Base-by-base conservation (phyloP, 768 basidiomycete species). In the Naganishia onofrii region DNA sequence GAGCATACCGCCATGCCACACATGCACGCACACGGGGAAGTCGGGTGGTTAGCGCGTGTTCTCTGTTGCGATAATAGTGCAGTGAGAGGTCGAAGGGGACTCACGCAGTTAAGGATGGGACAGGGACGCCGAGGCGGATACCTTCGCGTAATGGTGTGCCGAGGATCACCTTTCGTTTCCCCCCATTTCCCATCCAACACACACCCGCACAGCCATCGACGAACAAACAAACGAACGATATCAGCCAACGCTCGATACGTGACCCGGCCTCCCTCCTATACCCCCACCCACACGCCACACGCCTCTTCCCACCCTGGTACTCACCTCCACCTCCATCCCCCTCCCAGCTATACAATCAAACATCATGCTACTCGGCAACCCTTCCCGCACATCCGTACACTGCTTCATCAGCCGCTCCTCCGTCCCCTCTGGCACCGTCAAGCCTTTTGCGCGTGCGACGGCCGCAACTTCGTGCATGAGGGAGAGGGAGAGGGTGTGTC, bases 301-400 rank as follows among this genome's bases (percentile, higher is more conserved):
- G 34, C 6, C 34, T 36, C 34, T 36, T 36, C 34, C 34, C 29
- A 29, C 28, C 6, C 17, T n/a, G n/a, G n/a, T n/a, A 71, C 75
- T 71, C 69, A 75, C 76, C 73, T 79, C 78, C 32, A 77, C 76
- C 67, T 79, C 78, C 78, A 79, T 79, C 21, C 76, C 74, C 60
- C 76, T 68, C n/a, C 71, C 67, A 10, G 76, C 78, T 13, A 75
- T 31, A 55, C 73, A 73, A 69, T 79, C 78, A 65, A 75, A 74
- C 77, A 78, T 70, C 78, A 79, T 79, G 31, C 70, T 72, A 70
- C 75, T 75, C 28, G 78, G 78, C 54, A 78, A 71, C 51, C 78
- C 78, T 53, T 74, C 75, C 32, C 66, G 71, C 38, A 78, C 76
- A 57, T 71, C 73, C 52, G 76, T 78, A 67, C 78, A 79, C 66